phyloP scores from a whole-genome alignment of 2,329 filamentous ascomycete genomes.

The Hypoxylon sp. region DNA sequence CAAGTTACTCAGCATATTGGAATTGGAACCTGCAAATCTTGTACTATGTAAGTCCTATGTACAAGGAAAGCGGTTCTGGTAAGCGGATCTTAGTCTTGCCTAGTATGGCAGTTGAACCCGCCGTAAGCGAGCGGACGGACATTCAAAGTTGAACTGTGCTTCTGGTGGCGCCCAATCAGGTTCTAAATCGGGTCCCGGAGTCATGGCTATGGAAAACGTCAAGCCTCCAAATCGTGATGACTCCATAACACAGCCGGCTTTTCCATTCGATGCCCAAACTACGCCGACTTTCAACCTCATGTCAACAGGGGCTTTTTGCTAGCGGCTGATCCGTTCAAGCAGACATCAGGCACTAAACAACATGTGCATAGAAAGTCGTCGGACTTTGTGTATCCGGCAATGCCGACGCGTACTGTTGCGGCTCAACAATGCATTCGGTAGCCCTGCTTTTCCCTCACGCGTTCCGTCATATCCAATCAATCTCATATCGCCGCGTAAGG shows the following conservation, averaged over 20 bases:
- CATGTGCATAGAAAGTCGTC: no score
- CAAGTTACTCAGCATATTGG: background rate
- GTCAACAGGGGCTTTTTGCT: constrained; percentile 3
- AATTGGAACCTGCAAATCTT: background rate
- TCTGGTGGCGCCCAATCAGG: constrained; percentile 38
- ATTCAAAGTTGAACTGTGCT: constrained; percentile 22
- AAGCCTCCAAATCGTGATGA: constrained; percentile 26
- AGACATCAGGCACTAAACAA: background rate
- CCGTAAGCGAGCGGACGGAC: constrained; percentile 22
- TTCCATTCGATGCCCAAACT: background rate
- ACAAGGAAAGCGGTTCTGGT: background rate
- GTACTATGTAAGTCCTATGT: no score
- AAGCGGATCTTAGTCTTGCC: constrained; percentile 17
- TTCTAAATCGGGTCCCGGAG: constrained; percentile 32
- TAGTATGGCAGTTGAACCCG: constrained; percentile 30
- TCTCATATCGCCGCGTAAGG: constrained; percentile 18
- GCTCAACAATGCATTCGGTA: constrained; percentile 19
- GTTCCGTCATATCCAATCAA: background rate
- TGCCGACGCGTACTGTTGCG: constrained; percentile 10
- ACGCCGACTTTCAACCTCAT: background rate
- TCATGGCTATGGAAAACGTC: constrained; percentile 39
- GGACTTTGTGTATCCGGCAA: background rate
- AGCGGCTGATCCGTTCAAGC: constrained; percentile 5
- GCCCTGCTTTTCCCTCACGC: background rate
- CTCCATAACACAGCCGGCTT: constrained; percentile 1